Conservation (phyloP, 1,284 basidiomycete species). For the Inonotus hispidus region DNA sequence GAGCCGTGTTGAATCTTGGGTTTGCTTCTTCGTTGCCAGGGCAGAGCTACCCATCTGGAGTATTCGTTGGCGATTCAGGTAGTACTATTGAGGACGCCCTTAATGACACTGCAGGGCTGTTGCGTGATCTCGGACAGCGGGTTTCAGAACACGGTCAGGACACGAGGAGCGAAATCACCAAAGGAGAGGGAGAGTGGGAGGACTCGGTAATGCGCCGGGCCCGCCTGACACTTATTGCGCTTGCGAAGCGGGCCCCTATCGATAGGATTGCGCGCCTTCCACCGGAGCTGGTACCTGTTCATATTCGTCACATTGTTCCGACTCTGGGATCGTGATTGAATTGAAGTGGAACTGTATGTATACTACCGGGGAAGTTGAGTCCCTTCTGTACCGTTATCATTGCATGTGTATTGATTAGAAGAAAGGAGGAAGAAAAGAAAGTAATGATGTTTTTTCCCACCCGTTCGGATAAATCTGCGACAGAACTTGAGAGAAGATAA, state of each 20-base stretch:
- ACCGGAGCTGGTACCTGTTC: constrained; percentile 57
- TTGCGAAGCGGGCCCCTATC: constrained; percentile 68
- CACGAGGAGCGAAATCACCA: constrained; percentile 11
- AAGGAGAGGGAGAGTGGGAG: constrained; percentile 31
- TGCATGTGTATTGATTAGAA: neutral
- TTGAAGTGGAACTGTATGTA: constrained; percentile 10
- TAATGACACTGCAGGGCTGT: constrained; percentile 42
- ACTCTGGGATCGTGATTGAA: constrained; percentile 17
- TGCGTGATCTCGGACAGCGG: constrained; percentile 31
- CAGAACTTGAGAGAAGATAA: neutral
- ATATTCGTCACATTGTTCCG: constrained; percentile 58
- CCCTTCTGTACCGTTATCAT: neutral
- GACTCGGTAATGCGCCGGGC: constrained; percentile 48
- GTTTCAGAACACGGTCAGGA: constrained; percentile 7
- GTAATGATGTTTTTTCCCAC: neutral
- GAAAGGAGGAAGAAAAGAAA: neutral
- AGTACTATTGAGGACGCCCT: constrained; percentile 48
- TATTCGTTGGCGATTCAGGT: constrained; percentile 34
- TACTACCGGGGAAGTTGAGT: neutral
- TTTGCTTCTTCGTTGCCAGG: neutral
- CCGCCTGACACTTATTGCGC: constrained; percentile 62
- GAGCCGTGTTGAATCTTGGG: neutral
- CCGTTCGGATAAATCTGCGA: neutral
- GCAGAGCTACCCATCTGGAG: neutral
- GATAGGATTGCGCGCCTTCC: constrained; percentile 64